These are phyloP conservation scores for Mycena leptocephala DNA, from an alignment of 768 basidiomycete species.

Conservation along the genomic window DNA sequence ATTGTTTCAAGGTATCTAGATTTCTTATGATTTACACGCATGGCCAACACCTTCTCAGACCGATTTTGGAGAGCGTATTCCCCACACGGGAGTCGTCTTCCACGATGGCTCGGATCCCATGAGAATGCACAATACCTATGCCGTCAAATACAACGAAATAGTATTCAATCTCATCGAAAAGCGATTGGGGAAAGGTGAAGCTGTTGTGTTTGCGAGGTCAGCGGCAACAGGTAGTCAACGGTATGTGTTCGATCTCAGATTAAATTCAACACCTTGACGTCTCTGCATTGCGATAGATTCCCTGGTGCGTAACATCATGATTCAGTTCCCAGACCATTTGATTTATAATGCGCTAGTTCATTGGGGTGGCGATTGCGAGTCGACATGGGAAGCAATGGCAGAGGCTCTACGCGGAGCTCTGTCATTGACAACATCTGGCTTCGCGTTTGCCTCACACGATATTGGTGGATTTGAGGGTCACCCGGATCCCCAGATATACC, in stretches of 20 bases:
- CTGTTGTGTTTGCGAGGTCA: slow-evolving; percentile 80
- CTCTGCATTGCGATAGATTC: slow-evolving; percentile 45
- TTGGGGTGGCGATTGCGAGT: slow-evolving; percentile 86
- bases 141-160: slow-evolving; percentile 79
- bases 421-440: slow-evolving; percentile 79
- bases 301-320: slow-evolving; percentile 33
- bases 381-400: slow-evolving; percentile 85
- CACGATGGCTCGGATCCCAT: slow-evolving; percentile 80
- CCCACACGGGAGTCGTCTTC: slow-evolving; percentile 74
- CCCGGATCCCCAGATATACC: slow-evolving; percentile 78
- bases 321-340: not conserved
- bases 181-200: slow-evolving; percentile 75
- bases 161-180: slow-evolving; percentile 76
- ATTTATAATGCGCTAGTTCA: slow-evolving; percentile 50
- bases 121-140: slow-evolving; percentile 82
- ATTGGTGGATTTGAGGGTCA: slow-evolving; percentile 87
- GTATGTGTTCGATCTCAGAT: slow-evolving; percentile 43
- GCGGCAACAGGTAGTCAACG: slow-evolving; percentile 82
- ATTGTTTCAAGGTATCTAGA: slow-evolving; percentile 72
- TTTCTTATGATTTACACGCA: not conserved
- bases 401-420: slow-evolving; percentile 79
- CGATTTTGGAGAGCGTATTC: slow-evolving; percentile 86
- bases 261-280: not conserved
- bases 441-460: slow-evolving; percentile 82
- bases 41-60: slow-evolving; percentile 58